A percentile compares a stretch with the other conserved stretches of the same genome.
Evolutionary conservation across 139 green algal genomes (phyloP).

Genomic region (Tetradesmus lagerheimii): DNA sequence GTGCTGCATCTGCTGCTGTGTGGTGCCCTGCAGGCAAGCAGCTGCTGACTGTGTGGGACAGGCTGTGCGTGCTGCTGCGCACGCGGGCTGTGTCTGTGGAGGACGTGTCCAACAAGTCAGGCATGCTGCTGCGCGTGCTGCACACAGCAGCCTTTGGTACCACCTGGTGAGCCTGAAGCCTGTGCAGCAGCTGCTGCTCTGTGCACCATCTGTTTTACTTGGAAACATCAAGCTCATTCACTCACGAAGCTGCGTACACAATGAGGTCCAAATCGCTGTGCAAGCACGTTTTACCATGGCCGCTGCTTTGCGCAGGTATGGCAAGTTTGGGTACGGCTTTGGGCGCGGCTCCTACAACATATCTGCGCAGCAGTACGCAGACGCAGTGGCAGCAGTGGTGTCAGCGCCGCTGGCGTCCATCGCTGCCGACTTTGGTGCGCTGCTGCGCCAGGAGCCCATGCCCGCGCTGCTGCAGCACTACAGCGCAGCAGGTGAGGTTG

Average conservation of each 20-base stretch:
- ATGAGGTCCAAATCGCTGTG: too few relatives aligned
- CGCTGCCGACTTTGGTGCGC: slow-evolving; percentile 65
- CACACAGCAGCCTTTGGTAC: slow-evolving; percentile 74
- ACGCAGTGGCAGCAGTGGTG: slow-evolving; percentile 64
- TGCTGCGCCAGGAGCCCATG: slow-evolving; percentile 49
- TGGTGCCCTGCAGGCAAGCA: slow-evolving; percentile 66
- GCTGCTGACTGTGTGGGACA: slow-evolving; percentile 95
- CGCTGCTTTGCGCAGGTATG: slow-evolving; percentile 76
- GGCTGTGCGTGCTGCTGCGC: slow-evolving; percentile 84
- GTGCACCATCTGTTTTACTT: too few relatives aligned
- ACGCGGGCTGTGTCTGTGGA: slow-evolving; percentile 82
- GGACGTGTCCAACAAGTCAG: slow-evolving; percentile 94
- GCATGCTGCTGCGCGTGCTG: slow-evolving; percentile 94
- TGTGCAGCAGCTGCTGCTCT: slow-evolving; percentile 26
- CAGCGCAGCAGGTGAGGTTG: slow-evolving; percentile 24
- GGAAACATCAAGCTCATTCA: too few relatives aligned
- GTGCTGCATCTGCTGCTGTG: slow-evolving; percentile 33
- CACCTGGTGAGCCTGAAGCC: slow-evolving; percentile 74
- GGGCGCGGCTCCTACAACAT: slow-evolving; percentile 91
- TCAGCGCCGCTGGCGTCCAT: slow-evolving; percentile 60
- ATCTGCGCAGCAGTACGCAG: slow-evolving; percentile 63
- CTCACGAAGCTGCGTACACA: too few relatives aligned
- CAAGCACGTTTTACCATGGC: too few relatives aligned
- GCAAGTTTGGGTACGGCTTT: slow-evolving; percentile 93
- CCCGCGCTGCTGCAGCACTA: slow-evolving; percentile 72